A percentile compares a stretch with the other conserved stretches of the same genome.
Conservation (phyloP, 2,329 filamentous ascomycete genomes). For the Penicillium concentricum region DNA sequence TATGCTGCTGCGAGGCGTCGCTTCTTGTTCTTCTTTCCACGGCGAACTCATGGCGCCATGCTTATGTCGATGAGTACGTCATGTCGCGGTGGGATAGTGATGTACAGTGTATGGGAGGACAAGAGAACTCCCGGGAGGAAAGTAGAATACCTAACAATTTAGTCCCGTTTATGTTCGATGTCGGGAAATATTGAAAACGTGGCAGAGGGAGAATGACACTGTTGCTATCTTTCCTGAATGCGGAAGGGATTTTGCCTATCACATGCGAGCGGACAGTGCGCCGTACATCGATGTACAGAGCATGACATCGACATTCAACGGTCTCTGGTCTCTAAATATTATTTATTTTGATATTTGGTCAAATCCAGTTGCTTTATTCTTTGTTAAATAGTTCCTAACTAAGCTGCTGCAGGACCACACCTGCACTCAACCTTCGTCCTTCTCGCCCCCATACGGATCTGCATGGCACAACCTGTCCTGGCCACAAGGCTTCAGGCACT, state of each 20-base stretch:
- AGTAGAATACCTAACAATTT: neutral
- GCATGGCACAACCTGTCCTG: slow-evolving; percentile 44
- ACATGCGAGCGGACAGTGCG: slow-evolving; percentile 20
- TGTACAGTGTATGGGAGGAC: neutral
- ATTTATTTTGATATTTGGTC: neutral
- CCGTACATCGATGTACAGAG: neutral
- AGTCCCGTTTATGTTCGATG: neutral
- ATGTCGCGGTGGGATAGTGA: slow-evolving; percentile 23
- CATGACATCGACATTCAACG: neutral
- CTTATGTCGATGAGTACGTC: slow-evolving; percentile 29
- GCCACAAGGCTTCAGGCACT: slow-evolving; percentile 22
- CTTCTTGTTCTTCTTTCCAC: slow-evolving; percentile 30
- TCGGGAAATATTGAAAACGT: slow-evolving; percentile 2
- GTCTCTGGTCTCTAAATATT: neutral
- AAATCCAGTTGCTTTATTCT: neutral
- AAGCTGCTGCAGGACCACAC: slow-evolving; percentile 34
- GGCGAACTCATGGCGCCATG: slow-evolving; percentile 37
- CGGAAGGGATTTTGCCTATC: slow-evolving; percentile 25
- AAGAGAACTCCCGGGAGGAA: neutral
- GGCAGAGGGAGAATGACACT: slow-evolving; percentile 7
- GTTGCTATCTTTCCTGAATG: slow-evolving; percentile 24
- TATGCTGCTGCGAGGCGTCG: slow-evolving; percentile 21
- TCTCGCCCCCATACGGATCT: slow-evolving; percentile 40
- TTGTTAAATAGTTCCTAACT: neutral
- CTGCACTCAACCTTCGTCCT: slow-evolving; percentile 37